Percentiles rank a stretch among this genome's conserved stretches.
These are phyloP conservation scores for Pichia sp. DNA, from an alignment of 1,139 yeast species.

Conservation along the genomic window DNA sequence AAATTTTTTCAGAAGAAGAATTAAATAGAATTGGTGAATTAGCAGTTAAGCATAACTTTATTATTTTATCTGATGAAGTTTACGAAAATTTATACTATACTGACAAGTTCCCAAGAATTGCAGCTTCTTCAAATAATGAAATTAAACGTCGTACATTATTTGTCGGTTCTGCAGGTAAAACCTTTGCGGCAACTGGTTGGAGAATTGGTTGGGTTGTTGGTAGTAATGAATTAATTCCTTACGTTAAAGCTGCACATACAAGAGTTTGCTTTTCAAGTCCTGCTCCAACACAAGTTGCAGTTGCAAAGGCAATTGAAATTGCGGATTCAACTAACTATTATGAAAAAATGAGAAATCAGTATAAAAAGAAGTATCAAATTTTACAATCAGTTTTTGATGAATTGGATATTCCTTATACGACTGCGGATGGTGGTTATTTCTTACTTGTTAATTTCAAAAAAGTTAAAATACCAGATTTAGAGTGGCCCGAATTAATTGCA, in stretches of 20 bases:
- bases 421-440: slow-evolving; percentile 91
- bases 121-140: slow-evolving; percentile 59
- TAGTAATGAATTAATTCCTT: slow-evolving; percentile 69
- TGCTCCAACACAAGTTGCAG: slow-evolving; percentile 91
- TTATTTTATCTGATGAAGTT: slow-evolving; percentile 87
- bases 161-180: slow-evolving; percentile 95
- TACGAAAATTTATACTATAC: slow-evolving; percentile 81
- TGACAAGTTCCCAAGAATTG: slow-evolving; percentile 66
- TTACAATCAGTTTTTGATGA: slow-evolving; percentile 78
- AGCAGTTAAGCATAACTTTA: slow-evolving; percentile 75
- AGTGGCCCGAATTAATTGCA: slow-evolving; percentile 55
- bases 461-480: slow-evolving; percentile 65
- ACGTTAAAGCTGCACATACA: slow-evolving; percentile 85
- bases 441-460: slow-evolving; percentile 80
- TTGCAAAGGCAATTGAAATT: slow-evolving; percentile 62
- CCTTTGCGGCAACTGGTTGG: slow-evolving; percentile 98
- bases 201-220: slow-evolving; percentile 95
- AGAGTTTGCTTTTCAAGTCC: slow-evolving; percentile 87
- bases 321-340: slow-evolving; percentile 61
- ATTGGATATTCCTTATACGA: slow-evolving; percentile 78
- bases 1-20: slow-evolving; percentile 73
- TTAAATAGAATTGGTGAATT: slow-evolving; percentile 66
- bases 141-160: slow-evolving; percentile 73
- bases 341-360: slow-evolving; percentile 57
- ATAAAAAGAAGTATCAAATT: slow-evolving; percentile 61